A percentile compares a stretch with the other conserved stretches of the same genome.
phyloP scores from a whole-genome alignment of 192 early-diverging fungal species.

The Dissophora ornata region DNA sequence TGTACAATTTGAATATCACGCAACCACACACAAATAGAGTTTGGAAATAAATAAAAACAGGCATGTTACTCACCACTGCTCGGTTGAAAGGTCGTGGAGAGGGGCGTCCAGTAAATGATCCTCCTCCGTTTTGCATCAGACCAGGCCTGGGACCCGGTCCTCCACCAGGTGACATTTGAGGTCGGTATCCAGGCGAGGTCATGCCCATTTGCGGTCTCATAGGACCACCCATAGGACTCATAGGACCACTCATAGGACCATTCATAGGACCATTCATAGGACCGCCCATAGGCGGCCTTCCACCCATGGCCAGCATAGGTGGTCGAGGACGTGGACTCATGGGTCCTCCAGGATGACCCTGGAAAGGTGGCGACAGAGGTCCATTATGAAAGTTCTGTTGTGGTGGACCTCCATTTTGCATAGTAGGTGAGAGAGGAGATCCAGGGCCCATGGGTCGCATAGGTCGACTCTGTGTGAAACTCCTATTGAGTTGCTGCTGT shows the following conservation, averaged over 20 bases:
- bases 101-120: conserved; percentile 34
- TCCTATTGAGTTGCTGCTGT: conserved; percentile 26
- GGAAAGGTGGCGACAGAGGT: conserved; percentile 27
- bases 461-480: conserved; percentile 31
- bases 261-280: conserved; percentile 32
- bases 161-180: conserved; percentile 20
- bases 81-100: conserved; percentile 33
- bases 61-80: conserved; percentile 20
- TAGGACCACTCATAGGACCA: conserved; percentile 11
- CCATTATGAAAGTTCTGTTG: conserved; percentile 15
- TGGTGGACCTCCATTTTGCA: conserved; percentile 22
- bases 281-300: conserved; percentile 37
- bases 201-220: conserved; percentile 2
- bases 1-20: too few species aligned
- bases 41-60: background rate
- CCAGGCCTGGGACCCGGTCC: conserved; percentile 19
- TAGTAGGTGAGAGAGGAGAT: conserved; percentile 28
- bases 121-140: conserved; percentile 12
- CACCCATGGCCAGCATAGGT: conserved; percentile 33
- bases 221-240: conserved; percentile 7
- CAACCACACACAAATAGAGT: too few species aligned
- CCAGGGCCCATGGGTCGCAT: conserved; percentile 35
- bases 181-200: conserved; percentile 23
- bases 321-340: conserved; percentile 20
- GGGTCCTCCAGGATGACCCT: background rate